phyloP scores from a whole-genome alignment of 164 flowering plant genomes.

The Tetrastigma voinierianum region DNA sequence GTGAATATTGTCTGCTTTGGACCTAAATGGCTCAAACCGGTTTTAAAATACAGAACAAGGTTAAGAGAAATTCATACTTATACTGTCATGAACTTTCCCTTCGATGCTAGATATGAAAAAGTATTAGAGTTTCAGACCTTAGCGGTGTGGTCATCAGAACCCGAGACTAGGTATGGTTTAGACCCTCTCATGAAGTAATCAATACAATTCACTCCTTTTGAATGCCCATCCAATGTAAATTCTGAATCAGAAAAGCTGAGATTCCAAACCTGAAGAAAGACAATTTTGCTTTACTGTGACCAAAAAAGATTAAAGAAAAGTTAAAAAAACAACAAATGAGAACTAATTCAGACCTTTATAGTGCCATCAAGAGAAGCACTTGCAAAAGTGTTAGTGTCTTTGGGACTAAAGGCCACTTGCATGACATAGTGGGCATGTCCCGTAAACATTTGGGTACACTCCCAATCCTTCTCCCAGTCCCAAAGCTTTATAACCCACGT shows the following conservation, averaged over 20 bases:
- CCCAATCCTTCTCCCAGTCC: slow-evolving; percentile 53
- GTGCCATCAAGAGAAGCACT: slow-evolving; percentile 40
- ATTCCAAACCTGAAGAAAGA: slow-evolving; percentile 35
- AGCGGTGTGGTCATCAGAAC: slow-evolving; percentile 49
- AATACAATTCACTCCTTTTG: too few relatives aligned
- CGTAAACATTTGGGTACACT: slow-evolving; percentile 31
- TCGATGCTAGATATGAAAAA: background rate
- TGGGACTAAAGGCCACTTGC: too few relatives aligned
- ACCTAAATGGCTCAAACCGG: too few relatives aligned
- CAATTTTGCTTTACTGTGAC: too few relatives aligned
- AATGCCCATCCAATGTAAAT: slow-evolving; percentile 35
- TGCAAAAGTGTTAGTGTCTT: slow-evolving; percentile 24
- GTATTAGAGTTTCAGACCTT: slow-evolving; percentile 22
- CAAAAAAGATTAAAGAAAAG: too few relatives aligned
- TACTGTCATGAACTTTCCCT: too few relatives aligned
- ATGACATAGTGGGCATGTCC: slow-evolving; percentile 19
- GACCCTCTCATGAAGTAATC: slow-evolving; percentile 32
- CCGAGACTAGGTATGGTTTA: slow-evolving; percentile 38
- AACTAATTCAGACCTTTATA: slow-evolving; percentile 22
- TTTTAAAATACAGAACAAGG: too few relatives aligned
- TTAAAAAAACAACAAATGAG: too few relatives aligned
- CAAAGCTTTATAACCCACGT: slow-evolving; percentile 40
- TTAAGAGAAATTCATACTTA: too few relatives aligned
- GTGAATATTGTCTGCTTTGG: too few relatives aligned
- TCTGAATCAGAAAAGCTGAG: slow-evolving; percentile 37